Percentiles rank a stretch among this genome's conserved stretches.
phyloP scores from a whole-genome alignment of 352 stramenopile species.

The Paralagenidium karlingii region DNA sequence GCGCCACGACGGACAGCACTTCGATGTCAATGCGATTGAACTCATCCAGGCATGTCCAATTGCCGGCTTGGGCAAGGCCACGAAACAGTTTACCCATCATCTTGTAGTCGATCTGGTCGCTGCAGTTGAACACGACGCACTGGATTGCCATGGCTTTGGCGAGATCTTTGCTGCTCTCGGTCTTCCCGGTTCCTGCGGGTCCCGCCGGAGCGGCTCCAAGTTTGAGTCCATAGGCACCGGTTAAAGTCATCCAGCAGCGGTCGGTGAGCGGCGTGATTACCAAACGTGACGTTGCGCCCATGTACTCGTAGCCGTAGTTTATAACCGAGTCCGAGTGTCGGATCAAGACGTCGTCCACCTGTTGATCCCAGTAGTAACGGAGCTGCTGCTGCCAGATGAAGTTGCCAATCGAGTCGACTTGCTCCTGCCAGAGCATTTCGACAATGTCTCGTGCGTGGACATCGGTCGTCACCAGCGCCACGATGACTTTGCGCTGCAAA shows the following conservation, averaged over 20 bases:
- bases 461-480: constrained; percentile 88
- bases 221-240: constrained; percentile 87
- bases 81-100: constrained; percentile 96
- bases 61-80: constrained; percentile 82
- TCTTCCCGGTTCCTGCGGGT: constrained; percentile 93
- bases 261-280: constrained; percentile 87
- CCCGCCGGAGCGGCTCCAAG: constrained; percentile 88
- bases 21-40: constrained; percentile 94
- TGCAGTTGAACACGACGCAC: constrained; percentile 95
- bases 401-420: constrained; percentile 59
- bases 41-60: constrained; percentile 87
- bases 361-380: constrained; percentile 88
- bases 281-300: constrained; percentile 82
- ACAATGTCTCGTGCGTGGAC: constrained; percentile 88
- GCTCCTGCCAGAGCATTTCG: constrained; percentile 50
- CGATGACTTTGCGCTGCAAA: constrained; percentile 87
- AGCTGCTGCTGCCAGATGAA: constrained; percentile 94
- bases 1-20: constrained; percentile 90
- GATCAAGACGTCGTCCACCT: constrained; percentile 84
- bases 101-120: constrained; percentile 93
- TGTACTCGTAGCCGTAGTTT: constrained; percentile 92
- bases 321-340: constrained; percentile 81
- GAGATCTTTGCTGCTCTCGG: constrained; percentile 93
- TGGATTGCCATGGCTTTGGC: constrained; percentile 90
- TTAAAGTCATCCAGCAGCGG: constrained; percentile 94